Percentiles rank a stretch among this genome's conserved stretches.
Evolutionary conservation across 306 rosid genomes (phyloP).

Genomic region (Fagus sylvatica): DNA sequence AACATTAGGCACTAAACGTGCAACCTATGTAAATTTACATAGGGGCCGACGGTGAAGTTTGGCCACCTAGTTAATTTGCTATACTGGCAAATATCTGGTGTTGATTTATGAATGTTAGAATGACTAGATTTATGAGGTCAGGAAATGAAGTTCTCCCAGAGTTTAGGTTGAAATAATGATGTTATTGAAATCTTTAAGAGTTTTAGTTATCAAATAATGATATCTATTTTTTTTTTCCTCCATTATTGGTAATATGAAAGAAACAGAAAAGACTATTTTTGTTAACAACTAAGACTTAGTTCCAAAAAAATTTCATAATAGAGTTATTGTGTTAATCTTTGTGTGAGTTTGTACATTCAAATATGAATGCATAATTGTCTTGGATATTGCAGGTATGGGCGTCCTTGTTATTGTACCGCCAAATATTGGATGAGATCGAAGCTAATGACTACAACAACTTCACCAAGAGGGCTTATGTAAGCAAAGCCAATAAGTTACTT

Average conservation of each 20-base stretch:
- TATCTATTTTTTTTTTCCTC: neutral
- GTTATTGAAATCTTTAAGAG: too few relatives aligned
- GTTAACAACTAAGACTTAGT: neutral
- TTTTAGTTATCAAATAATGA: too few relatives aligned
- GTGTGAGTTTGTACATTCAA: neutral
- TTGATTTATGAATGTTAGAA: neutral
- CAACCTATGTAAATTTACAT: too few relatives aligned
- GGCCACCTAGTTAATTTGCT: too few relatives aligned
- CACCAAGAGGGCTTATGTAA: constrained; percentile 70
- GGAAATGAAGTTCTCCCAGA: too few relatives aligned
- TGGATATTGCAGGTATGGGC: constrained; percentile 67
- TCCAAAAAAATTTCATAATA: neutral
- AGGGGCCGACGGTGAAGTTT: too few relatives aligned
- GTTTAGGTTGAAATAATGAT: too few relatives aligned
- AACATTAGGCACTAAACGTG: too few relatives aligned
- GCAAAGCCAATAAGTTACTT: constrained; percentile 72
- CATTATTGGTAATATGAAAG: neutral
- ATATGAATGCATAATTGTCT: neutral
- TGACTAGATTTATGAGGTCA: neutral
- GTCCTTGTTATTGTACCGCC: constrained; percentile 61
- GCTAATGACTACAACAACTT: constrained; percentile 79
- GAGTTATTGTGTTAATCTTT: neutral
- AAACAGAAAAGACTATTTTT: neutral
- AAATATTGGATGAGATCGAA: constrained; percentile 80
- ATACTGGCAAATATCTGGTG: too few relatives aligned